These are phyloP conservation scores for Echria macrotheca DNA, from an alignment of 495 filamentous ascomycete genomes.

Conservation along the genomic window DNA sequence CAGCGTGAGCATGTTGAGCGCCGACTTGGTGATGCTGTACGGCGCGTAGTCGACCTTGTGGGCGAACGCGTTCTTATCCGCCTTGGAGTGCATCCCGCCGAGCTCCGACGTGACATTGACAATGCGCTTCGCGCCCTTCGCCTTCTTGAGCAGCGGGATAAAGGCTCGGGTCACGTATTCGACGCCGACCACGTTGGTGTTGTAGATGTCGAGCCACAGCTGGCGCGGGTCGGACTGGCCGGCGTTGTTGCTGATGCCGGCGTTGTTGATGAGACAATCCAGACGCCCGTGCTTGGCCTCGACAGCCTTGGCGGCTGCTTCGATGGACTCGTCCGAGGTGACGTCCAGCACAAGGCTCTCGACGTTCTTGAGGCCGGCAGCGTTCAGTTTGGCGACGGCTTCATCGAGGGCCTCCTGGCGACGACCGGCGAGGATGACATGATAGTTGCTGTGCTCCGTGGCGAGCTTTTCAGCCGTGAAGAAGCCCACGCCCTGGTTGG, in stretches of 20 bases:
- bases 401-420: constrained; percentile 21
- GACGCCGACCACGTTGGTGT: constrained; percentile 39
- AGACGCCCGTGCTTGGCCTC: constrained; percentile 35
- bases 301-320: constrained; percentile 33
- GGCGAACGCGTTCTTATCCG: not conserved
- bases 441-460: constrained; percentile 27
- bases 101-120: constrained; percentile 37
- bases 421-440: constrained; percentile 33
- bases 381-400: constrained; percentile 14
- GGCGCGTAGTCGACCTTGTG: not conserved
- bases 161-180: constrained; percentile 38
- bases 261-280: constrained; percentile 52
- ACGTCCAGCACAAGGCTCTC: constrained; percentile 39
- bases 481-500: constrained; percentile 46
- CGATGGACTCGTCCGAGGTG: constrained; percentile 47
- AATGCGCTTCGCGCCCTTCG: constrained; percentile 30
- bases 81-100: constrained; percentile 27
- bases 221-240: not conserved
- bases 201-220: constrained; percentile 24
- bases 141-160: constrained; percentile 39
- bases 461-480: constrained; percentile 37
- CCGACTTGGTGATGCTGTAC: constrained; percentile 35
- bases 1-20: constrained; percentile 36
- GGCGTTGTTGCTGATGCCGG: constrained; percentile 19
- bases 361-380: constrained; percentile 11